phyloP scores from a whole-genome alignment of 768 basidiomycete species.

The Russula emetica region DNA sequence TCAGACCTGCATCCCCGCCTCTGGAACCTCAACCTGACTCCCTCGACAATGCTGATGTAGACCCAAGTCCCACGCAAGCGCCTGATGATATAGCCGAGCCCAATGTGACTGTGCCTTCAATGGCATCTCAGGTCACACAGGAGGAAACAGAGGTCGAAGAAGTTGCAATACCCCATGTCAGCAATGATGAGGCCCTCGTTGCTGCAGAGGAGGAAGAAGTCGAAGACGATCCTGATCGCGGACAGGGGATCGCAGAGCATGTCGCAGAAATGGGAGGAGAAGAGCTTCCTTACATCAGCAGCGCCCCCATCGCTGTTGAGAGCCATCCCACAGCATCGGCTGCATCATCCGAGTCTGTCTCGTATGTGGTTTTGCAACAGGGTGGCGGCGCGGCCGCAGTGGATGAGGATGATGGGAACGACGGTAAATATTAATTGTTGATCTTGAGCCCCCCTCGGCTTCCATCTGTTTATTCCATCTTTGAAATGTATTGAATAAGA shows the following conservation, averaged over 20 bases:
- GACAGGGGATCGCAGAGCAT: constrained; percentile 54
- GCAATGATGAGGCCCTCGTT: constrained; percentile 11
- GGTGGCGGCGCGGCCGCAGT: constrained; percentile 26
- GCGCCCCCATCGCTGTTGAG: not conserved
- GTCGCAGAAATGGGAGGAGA: constrained; percentile 57
- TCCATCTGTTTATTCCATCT: constrained; percentile 23
- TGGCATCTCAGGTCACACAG: not conserved
- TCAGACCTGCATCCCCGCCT: not conserved
- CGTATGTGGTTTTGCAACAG: constrained; percentile 14
- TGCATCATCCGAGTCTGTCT: not conserved
- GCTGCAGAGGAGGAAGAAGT: constrained; percentile 35
- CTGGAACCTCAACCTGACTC: constrained; percentile 17
- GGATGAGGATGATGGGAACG: constrained; percentile 30
- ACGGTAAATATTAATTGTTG: constrained; percentile 45
- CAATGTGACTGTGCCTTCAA: not conserved
- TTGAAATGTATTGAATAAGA: constrained; percentile 26
- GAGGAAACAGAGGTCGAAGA: constrained; percentile 2
- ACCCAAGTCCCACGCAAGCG: constrained; percentile 5
- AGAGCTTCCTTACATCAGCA: constrained; percentile 1
- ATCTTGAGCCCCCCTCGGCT: constrained; percentile 25
- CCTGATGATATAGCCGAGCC: not conserved
- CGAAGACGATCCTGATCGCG: constrained; percentile 51
- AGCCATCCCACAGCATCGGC: constrained; percentile 20
- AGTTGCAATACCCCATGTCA: not conserved
- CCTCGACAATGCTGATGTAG: constrained; percentile 1